phyloP scores from a whole-genome alignment of 371 early-diverging fungal genomes.

The Synchytrium microbalum region DNA sequence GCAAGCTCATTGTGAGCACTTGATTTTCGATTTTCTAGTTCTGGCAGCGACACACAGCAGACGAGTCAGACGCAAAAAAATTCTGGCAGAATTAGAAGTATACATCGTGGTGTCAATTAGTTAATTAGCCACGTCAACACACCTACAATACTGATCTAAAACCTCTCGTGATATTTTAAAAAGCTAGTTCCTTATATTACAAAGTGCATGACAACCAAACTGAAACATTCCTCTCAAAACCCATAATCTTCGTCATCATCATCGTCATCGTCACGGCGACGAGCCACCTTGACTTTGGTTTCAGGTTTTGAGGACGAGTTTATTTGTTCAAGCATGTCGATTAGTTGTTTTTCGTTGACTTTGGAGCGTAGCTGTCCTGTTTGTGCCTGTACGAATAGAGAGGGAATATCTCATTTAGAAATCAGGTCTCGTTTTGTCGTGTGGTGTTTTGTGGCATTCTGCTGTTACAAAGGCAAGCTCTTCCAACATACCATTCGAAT shows the following conservation, averaged over 20 bases:
- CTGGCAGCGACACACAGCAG: too few species aligned
- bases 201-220: background rate
- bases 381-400: constrained; percentile 46
- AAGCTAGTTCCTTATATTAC: too few species aligned
- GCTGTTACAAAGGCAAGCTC: background rate
- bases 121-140: too few species aligned
- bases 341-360: constrained; percentile 74
- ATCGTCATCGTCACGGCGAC: constrained; percentile 17
- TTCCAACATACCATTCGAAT: constrained; percentile 58
- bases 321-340: constrained; percentile 76
- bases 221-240: background rate
- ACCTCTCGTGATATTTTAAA: too few species aligned
- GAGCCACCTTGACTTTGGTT: constrained; percentile 71
- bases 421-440: background rate
- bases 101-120: too few species aligned
- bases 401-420: background rate
- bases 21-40: too few species aligned
- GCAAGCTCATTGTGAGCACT: too few species aligned
- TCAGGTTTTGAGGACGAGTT: constrained; percentile 60
- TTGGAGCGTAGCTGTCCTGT: constrained; percentile 71
- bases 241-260: constrained; percentile 13
- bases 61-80: too few species aligned
- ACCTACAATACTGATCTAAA: too few species aligned
- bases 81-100: too few species aligned
- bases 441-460: background rate